A percentile compares a stretch with the other conserved stretches of the same genome.
Evolutionary conservation across 139 green algal species (phyloP).

Genomic region (Chlamydomonas schloesseri): DNA sequence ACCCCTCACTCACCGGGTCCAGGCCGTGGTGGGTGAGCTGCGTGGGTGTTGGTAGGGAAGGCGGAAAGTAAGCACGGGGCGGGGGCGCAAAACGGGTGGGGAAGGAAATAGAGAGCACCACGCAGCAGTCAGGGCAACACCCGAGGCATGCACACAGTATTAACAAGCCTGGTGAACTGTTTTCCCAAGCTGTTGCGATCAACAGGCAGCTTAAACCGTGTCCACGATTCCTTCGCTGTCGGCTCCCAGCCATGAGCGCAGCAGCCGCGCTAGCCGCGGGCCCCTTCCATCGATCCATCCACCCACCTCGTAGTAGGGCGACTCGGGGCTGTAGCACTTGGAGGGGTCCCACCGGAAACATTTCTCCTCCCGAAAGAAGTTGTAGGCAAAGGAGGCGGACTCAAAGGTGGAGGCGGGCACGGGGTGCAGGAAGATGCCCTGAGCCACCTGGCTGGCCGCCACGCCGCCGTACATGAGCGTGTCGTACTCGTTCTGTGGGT

Average conservation of each 20-base stretch:
- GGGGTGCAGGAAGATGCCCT: slow-evolving; percentile 7
- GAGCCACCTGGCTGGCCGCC: background rate
- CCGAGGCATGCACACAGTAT: no score
- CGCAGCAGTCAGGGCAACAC: no score
- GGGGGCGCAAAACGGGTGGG: no score
- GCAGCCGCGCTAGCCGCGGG: no score
- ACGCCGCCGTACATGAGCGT: slow-evolving; percentile 1
- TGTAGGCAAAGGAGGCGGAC: slow-evolving; percentile 29
- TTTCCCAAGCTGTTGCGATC: no score
- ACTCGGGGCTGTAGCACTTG: slow-evolving; percentile 19
- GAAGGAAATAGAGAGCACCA: no score
- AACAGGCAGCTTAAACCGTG: no score
- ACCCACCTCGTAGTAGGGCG: slow-evolving; percentile 42
- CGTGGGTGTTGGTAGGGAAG: background rate
- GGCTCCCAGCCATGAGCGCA: no score
- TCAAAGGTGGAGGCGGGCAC: slow-evolving; percentile 43
- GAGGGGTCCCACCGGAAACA: slow-evolving; percentile 31
- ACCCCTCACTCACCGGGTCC: slow-evolving; percentile 18
- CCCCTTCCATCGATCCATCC: no score
- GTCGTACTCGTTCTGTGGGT: background rate
- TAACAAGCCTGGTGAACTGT: no score
- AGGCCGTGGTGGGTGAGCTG: slow-evolving; percentile 50
- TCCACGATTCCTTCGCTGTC: no score
- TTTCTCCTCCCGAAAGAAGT: slow-evolving; percentile 22
- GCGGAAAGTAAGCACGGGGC: no score